Evolutionary conservation across 257 asterid species (phyloP).

Genomic region (Euphrasia confusa): DNA sequence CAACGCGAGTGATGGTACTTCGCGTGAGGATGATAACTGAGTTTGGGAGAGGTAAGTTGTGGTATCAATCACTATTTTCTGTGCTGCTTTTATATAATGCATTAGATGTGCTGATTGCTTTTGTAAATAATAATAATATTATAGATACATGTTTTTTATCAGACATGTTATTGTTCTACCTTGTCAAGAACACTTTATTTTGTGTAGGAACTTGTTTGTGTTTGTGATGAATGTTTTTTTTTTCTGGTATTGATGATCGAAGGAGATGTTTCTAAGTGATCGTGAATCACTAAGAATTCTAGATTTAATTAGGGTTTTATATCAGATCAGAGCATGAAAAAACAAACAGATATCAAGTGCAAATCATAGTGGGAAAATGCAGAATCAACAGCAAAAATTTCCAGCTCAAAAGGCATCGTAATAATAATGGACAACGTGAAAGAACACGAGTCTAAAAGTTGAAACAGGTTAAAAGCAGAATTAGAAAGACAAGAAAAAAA

Average conservation of each 20-base stretch:
- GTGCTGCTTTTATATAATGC: too few species aligned
- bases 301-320: too few species aligned
- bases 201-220: constrained; percentile 1
- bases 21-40: background rate
- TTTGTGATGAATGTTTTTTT: background rate
- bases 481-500: background rate
- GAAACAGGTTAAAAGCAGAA: constrained; percentile 26
- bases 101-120: too few species aligned
- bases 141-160: background rate
- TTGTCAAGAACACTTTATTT: background rate
- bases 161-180: background rate
- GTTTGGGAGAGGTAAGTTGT: background rate
- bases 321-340: background rate
- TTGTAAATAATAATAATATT: too few species aligned
- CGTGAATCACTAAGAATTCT: too few species aligned
- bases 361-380: background rate
- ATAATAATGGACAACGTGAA: background rate
- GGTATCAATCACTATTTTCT: background rate
- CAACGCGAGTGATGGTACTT: background rate
- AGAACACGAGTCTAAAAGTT: constrained; percentile 19
- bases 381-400: constrained; percentile 19
- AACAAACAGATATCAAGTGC: constrained; percentile 8
- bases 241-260: too few species aligned
- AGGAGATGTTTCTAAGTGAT: too few species aligned
- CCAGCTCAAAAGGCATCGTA: constrained; percentile 17